Base-by-base conservation (phyloP, 805 yeast genomes). In the Saccharomycopsis babjevae region DNA sequence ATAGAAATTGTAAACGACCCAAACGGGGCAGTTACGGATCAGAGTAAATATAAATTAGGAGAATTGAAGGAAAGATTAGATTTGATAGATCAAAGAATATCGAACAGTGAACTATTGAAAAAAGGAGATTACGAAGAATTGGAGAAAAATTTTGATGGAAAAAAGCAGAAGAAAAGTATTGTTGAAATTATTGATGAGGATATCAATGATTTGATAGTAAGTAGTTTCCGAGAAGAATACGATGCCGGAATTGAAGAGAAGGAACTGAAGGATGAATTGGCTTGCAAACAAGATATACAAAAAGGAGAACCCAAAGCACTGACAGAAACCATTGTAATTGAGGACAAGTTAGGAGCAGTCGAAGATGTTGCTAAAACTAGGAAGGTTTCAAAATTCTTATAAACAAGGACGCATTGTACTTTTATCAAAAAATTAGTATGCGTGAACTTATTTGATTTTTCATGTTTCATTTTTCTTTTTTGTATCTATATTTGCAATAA, bases 321-420 rank as follows among this genome's bases (percentile, higher is more conserved):
- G 60, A 15, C 63, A 13, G 66, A 67, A 28, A 66, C 62, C 6
- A 62, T 64, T 61, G 62, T 74, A 4, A 70, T 76, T 15, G 75
- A 75, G 18, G 76, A 73, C 40, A 69, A 62, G 1, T 77, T 79
- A 1, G 79, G 79, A 16, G 77, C 74, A 16, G 68, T 74, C 34
- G 70, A 68, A 10, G 72, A 69, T 7, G 73, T 74, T 5, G 79
- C 79, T 1, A 71, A 70, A 57, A 73, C 70, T n/a, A 73, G 73
- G 6, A 68, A 68, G 52, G 70, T 76, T 1, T 65, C 70, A 11
- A 74, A 70, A 62, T 77, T 77, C 61, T 65, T 77, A 57, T 77
- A 65, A 68, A 39, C 25, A 54, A 1, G 10, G 11, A 39, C 11
- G 18, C 10, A 18, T 4, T 28, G 32, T 28, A 28, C 32, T 28